Base-by-base conservation (phyloP, 2,329 filamentous ascomycete species). In the Exutisphaerella laricina region DNA sequence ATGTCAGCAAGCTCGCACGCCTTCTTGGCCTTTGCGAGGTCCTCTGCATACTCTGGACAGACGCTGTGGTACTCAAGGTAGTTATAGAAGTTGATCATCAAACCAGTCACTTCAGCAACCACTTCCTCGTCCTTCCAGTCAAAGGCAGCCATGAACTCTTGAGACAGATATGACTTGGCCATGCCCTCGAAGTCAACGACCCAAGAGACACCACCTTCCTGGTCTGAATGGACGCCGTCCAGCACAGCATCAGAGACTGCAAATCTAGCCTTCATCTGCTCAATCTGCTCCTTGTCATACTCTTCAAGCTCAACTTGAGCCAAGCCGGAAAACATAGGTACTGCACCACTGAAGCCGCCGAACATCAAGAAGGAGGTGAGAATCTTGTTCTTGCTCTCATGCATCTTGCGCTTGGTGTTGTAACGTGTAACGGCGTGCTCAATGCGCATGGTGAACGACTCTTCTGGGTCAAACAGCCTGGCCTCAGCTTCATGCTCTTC, bases 51-150 rank as follows among this genome's bases (percentile, higher is more conserved):
- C 62, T 97, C 92, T 0, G 85, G 83, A 57, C 88, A 95, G 12
- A 94, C 90, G 26, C 85, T 77, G 58, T 97, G 89, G 47, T 84
- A 78, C 7, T 89, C 71, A 1, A 97, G 71, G 54, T 96, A 98
- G 51, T 87, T 85, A 50, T 95, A 78, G 60, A 97, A 97, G 59
- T 92, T 94, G 46, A 79, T 78, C 29, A 96, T 72, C 0, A 94
- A 78, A 23, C 76, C 73, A 14, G 82, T 78, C 3, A 79, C 80
- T 5, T 74, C 64, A n/a, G 74, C 66, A 48, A 88, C 55, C 14
- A 59, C 73, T 9, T 73, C 65, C 0, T 67, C 60, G 4, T 66
- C 70, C 9, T 80, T 74, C 36, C 78, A 77, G 13, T 77, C 71
- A 26, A 78, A 77, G 26, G 77, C 58, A 31, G 59, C 28, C 39